Base-by-base conservation (phyloP, 495 filamentous ascomycete species). In the Hypoxylon rickii region DNA sequence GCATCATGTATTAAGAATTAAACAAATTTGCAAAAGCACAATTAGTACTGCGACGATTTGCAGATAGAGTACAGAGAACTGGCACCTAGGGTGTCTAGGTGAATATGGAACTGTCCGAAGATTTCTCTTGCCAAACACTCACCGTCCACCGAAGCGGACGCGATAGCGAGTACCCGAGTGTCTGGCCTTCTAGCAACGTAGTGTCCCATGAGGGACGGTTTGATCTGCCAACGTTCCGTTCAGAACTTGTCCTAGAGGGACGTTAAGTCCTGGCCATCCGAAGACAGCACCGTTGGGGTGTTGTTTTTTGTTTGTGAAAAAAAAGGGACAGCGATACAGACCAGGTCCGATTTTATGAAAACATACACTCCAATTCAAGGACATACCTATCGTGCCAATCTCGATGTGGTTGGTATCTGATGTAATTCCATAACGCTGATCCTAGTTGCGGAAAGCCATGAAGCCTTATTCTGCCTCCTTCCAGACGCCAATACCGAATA, bases 101-200 rank as follows among this genome's bases (percentile, higher is more conserved):
- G 8, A 40, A 26, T 15, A 39, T 16, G 44, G 31, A 34, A 38
- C 11, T 88, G 78, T 87, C 70, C 82, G 79, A 84, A 78, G 76
- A 66, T 79, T 88, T 89, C 84, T 88, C 83, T 86, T 86, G 85
- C 86, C 82, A 76, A 71, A 73, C 76, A 80, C 72, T 80, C 86
- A 87, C 71, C 51, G 71, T 70, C 74, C 73, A 69, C 67, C 36
- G 51, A 52, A 38, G 70, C 70, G 71, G 75, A 70, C 58, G 69
- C 58, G 69, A 66, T 72, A 49, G 55, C 34, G 44, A 62, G 65
- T 67, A 70, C 68, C 73, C 68, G 79, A 76, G 76, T 83, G 70
- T 72, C 76, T 68, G 81, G 86, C 85, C 85, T 88, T 89, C 83
- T 79, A 64, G 76, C 70, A 79, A 82, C 85, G 79, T 73, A 41